Evolutionary conservation across 371 early-diverging fungal genomes (phyloP).

Genomic region (Mucor irregularis): DNA sequence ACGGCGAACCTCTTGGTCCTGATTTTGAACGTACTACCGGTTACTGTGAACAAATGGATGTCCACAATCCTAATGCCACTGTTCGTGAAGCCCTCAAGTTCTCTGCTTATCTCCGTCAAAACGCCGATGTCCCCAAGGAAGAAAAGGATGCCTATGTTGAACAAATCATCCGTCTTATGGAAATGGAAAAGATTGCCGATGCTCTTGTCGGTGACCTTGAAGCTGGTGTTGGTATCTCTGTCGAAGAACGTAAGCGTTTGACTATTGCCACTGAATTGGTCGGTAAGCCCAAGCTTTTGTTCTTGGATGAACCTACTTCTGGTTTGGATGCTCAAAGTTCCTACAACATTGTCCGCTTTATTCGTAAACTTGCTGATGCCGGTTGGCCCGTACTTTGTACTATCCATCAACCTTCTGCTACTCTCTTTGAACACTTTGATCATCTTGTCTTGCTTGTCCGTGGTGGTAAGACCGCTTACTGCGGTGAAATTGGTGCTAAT

Average conservation of each 20-base stretch:
- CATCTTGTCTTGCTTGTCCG: constrained; percentile 76
- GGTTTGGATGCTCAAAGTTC: constrained; percentile 73
- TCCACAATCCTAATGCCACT: constrained; percentile 65
- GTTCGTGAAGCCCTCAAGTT: constrained; percentile 75
- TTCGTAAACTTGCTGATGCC: constrained; percentile 70
- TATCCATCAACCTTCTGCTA: constrained; percentile 85
- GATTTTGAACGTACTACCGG: constrained; percentile 77
- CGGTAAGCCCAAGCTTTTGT: constrained; percentile 73
- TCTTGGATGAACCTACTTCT: constrained; percentile 88
- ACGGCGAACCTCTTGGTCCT: constrained; percentile 50
- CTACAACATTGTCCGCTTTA: constrained; percentile 72
- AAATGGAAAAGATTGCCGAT: constrained; percentile 65
- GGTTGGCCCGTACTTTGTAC: constrained; percentile 78
- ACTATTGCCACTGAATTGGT: constrained; percentile 76
- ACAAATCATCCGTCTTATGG: constrained; percentile 66
- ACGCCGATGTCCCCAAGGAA: constrained; percentile 55
- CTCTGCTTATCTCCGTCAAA: constrained; percentile 65
- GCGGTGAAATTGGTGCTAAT: constrained; percentile 71
- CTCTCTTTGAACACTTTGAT: constrained; percentile 83
- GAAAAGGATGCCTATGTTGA: constrained; percentile 73
- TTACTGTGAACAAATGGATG: constrained; percentile 84
- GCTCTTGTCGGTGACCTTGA: constrained; percentile 62
- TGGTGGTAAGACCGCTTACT: constrained; percentile 80
- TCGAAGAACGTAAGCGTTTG: constrained; percentile 68
- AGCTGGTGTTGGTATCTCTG: constrained; percentile 62